Percentiles rank a stretch among this genome's conserved stretches.
Evolutionary conservation across 345 rosid species (phyloP).

Genomic region (Barbarea vulgaris): DNA sequence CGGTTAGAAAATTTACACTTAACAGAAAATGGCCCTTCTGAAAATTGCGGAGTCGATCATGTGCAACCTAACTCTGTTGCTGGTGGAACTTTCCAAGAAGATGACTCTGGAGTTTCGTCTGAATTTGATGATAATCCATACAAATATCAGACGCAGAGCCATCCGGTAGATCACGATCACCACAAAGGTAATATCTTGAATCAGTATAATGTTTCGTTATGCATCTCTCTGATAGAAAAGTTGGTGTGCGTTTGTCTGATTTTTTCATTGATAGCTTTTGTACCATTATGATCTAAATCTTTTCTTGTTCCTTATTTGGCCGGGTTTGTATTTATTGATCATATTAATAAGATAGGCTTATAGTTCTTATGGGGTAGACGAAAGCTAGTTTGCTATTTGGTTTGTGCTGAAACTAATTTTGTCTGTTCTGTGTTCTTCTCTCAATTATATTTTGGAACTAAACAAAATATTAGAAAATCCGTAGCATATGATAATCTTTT

Average conservation of each 20-base stretch:
- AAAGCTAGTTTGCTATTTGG: slow-evolving; percentile 3
- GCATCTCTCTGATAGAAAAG: background rate
- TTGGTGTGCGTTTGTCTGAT: background rate
- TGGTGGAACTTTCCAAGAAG: slow-evolving; percentile 63
- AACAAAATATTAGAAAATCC: background rate
- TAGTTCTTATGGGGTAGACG: slow-evolving; percentile 3
- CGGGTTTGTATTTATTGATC: slow-evolving; percentile 5
- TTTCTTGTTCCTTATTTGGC: background rate
- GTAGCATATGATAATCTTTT: background rate
- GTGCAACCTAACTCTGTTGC: slow-evolving; percentile 56
- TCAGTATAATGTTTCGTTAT: slow-evolving; percentile 5
- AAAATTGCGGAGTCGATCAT: slow-evolving; percentile 45
- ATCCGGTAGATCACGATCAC: slow-evolving; percentile 65
- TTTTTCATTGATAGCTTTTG: slow-evolving; percentile 1
- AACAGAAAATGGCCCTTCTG: slow-evolving; percentile 57
- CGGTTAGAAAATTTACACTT: slow-evolving; percentile 57
- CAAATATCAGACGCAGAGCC: slow-evolving; percentile 59
- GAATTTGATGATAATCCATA: slow-evolving; percentile 59
- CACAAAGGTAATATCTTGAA: slow-evolving; percentile 52
- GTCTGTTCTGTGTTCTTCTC: slow-evolving; percentile 11
- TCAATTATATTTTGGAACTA: slow-evolving; percentile 10
- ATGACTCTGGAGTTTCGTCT: slow-evolving; percentile 59
- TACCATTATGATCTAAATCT: background rate
- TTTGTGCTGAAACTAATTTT: slow-evolving; percentile 1
- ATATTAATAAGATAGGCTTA: background rate